Base-by-base conservation (phyloP, 441 rosid genomes). In the Biscutella laevigata region DNA sequence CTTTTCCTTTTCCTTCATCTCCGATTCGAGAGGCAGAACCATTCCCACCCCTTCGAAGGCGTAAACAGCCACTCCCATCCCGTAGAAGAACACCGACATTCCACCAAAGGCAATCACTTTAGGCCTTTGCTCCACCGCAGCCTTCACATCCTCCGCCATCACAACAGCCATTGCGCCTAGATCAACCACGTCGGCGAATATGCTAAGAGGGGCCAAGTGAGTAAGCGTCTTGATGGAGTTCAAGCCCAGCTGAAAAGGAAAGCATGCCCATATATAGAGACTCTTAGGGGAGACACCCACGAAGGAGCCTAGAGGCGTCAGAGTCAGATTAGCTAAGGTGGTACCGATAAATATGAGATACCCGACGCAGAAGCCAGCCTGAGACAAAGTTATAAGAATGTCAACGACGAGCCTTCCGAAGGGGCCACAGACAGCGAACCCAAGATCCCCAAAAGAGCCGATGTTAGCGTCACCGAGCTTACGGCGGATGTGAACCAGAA, bases 41-140 rank as follows among this genome's bases (percentile, higher is more conserved):
- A 88, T 83, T 26, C 88, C 95, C 27, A 85, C 45, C 11, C 84
- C 89, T 73, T 88, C 92, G 15, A 79, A 83, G 7, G 89, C 77
- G 53, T 81, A 85, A 8, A 88, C 76, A 5, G 81, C 82, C n/a
- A 88, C 96, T 4, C 94, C 97, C 66, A 86, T 66, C 5, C 97
- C 92, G 29, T 83, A 83, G 37, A 80, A 76, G 57, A 81, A 77
- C 13, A 76, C 54, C 7, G 86, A 78, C 6, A 78, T 22, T 1
- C 82, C 84, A 4, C 84, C 82, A 16, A 80, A 77, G 20, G 77
- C 70, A 59, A 34, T n/a, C n/a, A n/a, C n/a, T n/a, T n/a, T n/a
- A n/a, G n/a, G n/a, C n/a, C n/a, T n/a, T n/a, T n/a, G n/a, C n/a
- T n/a, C n/a, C n/a, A n/a, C n/a, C n/a, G n/a, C n/a, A n/a, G n/a